Evolutionary conservation across 2,329 filamentous ascomycete genomes (phyloP).

Genomic region (Diaporthe vexans): DNA sequence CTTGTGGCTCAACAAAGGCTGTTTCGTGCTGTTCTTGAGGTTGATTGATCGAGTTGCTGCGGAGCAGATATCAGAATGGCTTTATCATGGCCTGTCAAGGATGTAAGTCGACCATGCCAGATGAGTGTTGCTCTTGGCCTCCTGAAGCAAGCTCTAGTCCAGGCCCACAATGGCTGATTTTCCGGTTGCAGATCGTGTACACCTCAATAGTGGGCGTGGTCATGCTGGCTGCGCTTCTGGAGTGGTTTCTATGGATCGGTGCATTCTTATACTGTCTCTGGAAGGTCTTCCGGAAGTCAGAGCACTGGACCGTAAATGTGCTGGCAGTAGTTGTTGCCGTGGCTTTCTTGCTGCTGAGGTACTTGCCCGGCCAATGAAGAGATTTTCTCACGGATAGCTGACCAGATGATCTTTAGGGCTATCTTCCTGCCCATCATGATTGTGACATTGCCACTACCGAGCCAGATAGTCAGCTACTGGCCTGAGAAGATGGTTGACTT

Average conservation of each 20-base stretch:
- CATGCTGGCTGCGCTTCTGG: constrained; percentile 86
- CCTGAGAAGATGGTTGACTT: constrained; percentile 76
- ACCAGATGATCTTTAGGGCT: constrained; percentile 62
- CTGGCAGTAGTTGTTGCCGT: constrained; percentile 82
- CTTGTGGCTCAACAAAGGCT: neutral
- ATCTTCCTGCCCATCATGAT: constrained; percentile 96
- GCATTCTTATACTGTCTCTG: constrained; percentile 92
- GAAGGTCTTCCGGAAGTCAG: constrained; percentile 91
- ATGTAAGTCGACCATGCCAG: constrained; percentile 49
- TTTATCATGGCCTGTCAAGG: constrained; percentile 47
- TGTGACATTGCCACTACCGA: constrained; percentile 88
- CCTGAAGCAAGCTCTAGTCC: neutral
- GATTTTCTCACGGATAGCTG: neutral
- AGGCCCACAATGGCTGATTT: constrained; percentile 41
- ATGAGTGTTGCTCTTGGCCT: no score
- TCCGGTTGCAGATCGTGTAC: constrained; percentile 79
- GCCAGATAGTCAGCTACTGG: constrained; percentile 79
- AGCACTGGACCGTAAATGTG: constrained; percentile 85
- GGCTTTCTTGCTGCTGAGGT: constrained; percentile 83
- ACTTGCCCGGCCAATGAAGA: constrained; percentile 47
- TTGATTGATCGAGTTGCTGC: constrained; percentile 1
- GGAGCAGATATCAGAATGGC: constrained; percentile 35
- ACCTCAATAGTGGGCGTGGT: constrained; percentile 83
- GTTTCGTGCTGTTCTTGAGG: neutral
- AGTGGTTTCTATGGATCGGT: constrained; percentile 96